Evolutionary conservation across 305 asterid genomes (phyloP).

Genomic region (Fraxinus paxiana): DNA sequence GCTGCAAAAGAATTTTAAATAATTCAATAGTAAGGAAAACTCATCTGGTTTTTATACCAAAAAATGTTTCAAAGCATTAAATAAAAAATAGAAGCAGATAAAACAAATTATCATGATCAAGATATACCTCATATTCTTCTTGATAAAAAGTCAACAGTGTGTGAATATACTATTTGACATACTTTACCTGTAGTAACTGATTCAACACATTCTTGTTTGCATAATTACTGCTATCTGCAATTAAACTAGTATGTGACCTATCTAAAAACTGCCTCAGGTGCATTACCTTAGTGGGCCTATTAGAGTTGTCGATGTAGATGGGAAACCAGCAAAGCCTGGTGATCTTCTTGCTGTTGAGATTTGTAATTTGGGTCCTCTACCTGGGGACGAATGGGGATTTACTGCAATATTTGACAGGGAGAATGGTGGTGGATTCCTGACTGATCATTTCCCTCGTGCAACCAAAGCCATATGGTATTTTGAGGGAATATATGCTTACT

Average conservation of each 20-base stretch:
- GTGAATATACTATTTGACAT: not conserved
- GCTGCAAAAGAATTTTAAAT: slow-evolving; percentile 62
- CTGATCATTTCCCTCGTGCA: slow-evolving; percentile 85
- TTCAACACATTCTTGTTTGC: not conserved
- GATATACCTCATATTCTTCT: not conserved
- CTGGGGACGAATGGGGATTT: slow-evolving; percentile 94
- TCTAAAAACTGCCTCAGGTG: slow-evolving; percentile 40
- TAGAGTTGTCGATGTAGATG: slow-evolving; percentile 61
- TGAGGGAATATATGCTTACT: slow-evolving; percentile 87
- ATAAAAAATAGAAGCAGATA: not conserved
- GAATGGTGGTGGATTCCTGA: slow-evolving; percentile 89
- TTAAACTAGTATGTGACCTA: not conserved
- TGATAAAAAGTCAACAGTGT: not conserved
- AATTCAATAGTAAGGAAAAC: slow-evolving; percentile 49
- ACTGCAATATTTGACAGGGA: slow-evolving; percentile 90
- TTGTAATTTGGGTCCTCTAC: slow-evolving; percentile 86
- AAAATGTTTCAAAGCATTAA: not conserved
- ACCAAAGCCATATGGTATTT: slow-evolving; percentile 90
- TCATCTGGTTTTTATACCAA: not conserved
- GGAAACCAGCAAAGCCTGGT: slow-evolving; percentile 70
- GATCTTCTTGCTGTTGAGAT: slow-evolving; percentile 83
- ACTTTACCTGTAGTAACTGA: not conserved
- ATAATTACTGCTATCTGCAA: not conserved
- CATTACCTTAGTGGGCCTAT: slow-evolving; percentile 94
- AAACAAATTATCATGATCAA: not conserved